Evolutionary conservation across 2,329 filamentous ascomycete species (phyloP).

Genomic region (Eutypella sp.): DNA sequence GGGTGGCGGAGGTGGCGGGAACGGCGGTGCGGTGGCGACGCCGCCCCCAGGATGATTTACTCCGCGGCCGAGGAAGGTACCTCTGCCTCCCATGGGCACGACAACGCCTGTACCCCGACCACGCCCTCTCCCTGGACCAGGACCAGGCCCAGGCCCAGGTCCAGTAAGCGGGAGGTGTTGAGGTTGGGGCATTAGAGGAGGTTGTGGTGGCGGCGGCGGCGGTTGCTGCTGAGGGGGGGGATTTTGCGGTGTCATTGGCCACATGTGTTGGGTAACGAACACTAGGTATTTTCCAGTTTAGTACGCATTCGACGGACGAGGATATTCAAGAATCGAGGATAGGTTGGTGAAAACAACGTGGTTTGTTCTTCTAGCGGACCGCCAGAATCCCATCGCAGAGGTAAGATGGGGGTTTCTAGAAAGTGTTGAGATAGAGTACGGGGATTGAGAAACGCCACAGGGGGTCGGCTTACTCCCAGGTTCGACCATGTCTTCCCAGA

Average conservation of each 20-base stretch:
- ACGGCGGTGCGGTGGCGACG: background rate
- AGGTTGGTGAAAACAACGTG: too few relatives aligned
- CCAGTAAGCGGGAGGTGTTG: background rate
- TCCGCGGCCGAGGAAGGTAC: background rate
- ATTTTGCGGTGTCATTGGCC: constrained; percentile 37
- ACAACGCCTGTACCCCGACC: background rate
- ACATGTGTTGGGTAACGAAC: constrained; percentile 54
- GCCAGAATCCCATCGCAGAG: too few relatives aligned
- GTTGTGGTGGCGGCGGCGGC: constrained; percentile 4
- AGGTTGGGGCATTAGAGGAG: too few relatives aligned
- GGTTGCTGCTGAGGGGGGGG: constrained; percentile 6
- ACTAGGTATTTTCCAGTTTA: constrained; percentile 12
- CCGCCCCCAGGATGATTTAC: background rate
- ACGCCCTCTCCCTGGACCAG: background rate
- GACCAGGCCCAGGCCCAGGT: background rate
- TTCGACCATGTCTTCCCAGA: constrained; percentile 54
- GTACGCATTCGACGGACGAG: too few relatives aligned
- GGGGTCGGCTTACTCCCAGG: constrained; percentile 38
- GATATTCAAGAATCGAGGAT: too few relatives aligned
- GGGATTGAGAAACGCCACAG: background rate
- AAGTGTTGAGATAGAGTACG: constrained; percentile 15
- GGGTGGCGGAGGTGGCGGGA: background rate
- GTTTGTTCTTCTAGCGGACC: too few relatives aligned
- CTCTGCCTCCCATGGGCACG: background rate
- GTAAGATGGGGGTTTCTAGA: constrained; percentile 12